phyloP scores from a whole-genome alignment of 768 basidiomycete species.

The Phylloporus rhodoxanthus region DNA sequence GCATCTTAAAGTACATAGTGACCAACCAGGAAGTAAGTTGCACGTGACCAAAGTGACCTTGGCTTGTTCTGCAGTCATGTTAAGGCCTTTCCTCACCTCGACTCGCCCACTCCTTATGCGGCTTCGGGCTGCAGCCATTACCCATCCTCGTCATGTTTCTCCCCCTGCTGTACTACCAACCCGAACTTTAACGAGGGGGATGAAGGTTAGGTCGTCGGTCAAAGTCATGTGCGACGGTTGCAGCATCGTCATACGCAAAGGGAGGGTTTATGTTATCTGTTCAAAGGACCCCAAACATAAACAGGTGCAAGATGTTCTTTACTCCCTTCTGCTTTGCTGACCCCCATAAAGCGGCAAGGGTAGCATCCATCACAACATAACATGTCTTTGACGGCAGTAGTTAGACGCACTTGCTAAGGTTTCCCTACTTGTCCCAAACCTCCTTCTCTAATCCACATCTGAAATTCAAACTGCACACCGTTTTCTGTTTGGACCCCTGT shows the following conservation, averaged over 20 bases:
- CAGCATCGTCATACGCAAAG: constrained; percentile 80
- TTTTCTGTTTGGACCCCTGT: constrained; percentile 76
- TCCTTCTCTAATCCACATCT: constrained; percentile 78
- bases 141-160: constrained; percentile 30
- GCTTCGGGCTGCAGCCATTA: constrained; percentile 36
- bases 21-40: too few species aligned
- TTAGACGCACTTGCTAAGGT: constrained; percentile 1
- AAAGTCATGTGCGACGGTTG: constrained; percentile 95
- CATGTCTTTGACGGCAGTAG: constrained; percentile 1
- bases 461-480: constrained; percentile 81
- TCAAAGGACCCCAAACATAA: constrained; percentile 95
- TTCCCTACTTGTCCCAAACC: not conserved
- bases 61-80: constrained; percentile 35
- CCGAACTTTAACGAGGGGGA: constrained; percentile 57
- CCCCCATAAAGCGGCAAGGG: constrained; percentile 54
- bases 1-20: too few species aligned
- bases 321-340: constrained; percentile 10
- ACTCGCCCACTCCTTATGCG: constrained; percentile 58
- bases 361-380: constrained; percentile 25
- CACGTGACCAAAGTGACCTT: constrained; percentile 8
- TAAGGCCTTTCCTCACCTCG: constrained; percentile 59
- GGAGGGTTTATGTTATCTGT: constrained; percentile 88
- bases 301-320: constrained; percentile 53
- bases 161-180: constrained; percentile 11
- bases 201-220: constrained; percentile 95